These are phyloP conservation scores for Pholiota conissans DNA, from an alignment of 768 basidiomycete genomes.

Conservation along the genomic window DNA sequence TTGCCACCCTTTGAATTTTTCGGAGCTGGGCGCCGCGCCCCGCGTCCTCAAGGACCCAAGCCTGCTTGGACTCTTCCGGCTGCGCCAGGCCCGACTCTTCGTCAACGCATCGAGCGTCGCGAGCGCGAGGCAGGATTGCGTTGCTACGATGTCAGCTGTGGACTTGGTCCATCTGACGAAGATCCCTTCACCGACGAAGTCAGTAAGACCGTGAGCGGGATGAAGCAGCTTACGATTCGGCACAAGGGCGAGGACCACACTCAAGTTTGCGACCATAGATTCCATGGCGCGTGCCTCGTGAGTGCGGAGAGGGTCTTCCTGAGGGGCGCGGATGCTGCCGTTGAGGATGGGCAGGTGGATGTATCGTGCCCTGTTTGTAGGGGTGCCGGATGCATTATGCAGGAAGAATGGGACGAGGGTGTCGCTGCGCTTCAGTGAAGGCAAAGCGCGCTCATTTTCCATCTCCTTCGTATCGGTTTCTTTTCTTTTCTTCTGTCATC, in stretches of 20 bases:
- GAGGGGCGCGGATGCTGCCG: constrained; percentile 51
- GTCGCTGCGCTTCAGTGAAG: constrained; percentile 27
- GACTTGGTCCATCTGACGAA: constrained; percentile 73
- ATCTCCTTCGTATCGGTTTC: background rate
- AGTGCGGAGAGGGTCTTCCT: constrained; percentile 63
- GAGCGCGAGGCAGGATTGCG: constrained; percentile 74
- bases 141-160: constrained; percentile 73
- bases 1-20: no score
- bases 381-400: constrained; percentile 56
- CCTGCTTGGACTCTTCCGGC: constrained; percentile 19
- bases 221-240: constrained; percentile 40
- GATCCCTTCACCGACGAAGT: constrained; percentile 50
- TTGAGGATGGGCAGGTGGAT: constrained; percentile 44
- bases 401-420: constrained; percentile 60
- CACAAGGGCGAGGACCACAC: constrained; percentile 19
- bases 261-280: constrained; percentile 58
- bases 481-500: background rate
- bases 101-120: constrained; percentile 69
- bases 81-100: constrained; percentile 25
- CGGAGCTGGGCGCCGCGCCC: constrained; percentile 1
- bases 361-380: constrained; percentile 79
- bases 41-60: constrained; percentile 16
- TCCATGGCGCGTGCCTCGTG: constrained; percentile 76
- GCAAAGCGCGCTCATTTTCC: constrained; percentile 5
- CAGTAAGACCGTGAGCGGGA: constrained; percentile 24